Evolutionary conservation across 2,329 filamentous ascomycete genomes (phyloP).

Genomic region (Cladobotryum mycophilum): DNA sequence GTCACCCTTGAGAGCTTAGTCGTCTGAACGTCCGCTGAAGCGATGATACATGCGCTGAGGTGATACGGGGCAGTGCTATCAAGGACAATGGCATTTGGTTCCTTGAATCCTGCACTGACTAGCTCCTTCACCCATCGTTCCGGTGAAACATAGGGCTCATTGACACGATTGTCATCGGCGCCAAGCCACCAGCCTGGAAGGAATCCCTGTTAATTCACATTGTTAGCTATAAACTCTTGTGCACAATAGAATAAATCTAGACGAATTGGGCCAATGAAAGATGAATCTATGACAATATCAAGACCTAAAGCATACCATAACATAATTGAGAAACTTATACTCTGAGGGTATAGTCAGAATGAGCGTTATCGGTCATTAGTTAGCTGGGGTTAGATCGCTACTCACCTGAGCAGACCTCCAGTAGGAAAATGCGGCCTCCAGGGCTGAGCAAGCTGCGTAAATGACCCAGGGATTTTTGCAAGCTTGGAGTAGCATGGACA

Average conservation of each 20-base stretch:
- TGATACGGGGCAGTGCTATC: constrained; percentile 16
- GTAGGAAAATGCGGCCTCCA: not conserved
- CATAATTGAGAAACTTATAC: constrained; percentile 16
- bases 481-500: constrained; percentile 5
- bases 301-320: no score
- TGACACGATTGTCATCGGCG: constrained; percentile 18
- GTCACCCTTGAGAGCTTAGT: not conserved
- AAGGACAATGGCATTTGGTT: constrained; percentile 7
- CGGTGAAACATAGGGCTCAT: constrained; percentile 21
- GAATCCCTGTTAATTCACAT: constrained; percentile 17
- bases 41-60: constrained; percentile 5
- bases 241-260: not conserved
- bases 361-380: not conserved
- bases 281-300: not conserved
- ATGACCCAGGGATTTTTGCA: not conserved
- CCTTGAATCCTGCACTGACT: constrained; percentile 20
- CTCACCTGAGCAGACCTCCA: constrained; percentile 10
- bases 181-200: constrained; percentile 33
- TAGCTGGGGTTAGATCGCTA: constrained; percentile 3
- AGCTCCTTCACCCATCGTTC: constrained; percentile 24
- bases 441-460: not conserved
- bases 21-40: not conserved
- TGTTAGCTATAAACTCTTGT: not conserved
- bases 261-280: no score
- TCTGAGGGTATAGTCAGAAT: not conserved